Base-by-base conservation (phyloP, 139 green algal species). In the Picochlorum sp. region DNA sequence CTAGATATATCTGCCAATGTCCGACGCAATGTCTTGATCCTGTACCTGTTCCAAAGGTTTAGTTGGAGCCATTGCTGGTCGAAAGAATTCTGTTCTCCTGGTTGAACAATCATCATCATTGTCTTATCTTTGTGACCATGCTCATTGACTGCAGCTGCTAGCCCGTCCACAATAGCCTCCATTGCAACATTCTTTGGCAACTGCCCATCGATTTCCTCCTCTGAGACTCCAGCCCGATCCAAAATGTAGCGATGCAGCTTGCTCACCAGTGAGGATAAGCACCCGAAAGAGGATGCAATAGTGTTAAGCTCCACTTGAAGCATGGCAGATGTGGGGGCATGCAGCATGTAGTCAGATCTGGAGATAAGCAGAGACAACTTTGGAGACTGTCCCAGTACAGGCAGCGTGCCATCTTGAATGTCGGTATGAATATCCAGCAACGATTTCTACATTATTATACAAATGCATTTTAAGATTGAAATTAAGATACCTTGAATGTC, bases 221-320 rank as follows among this genome's bases (percentile, higher is more conserved):
- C 16, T 5, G 33, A 7, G 5, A 32, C 33, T 9, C 33, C 67
- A 52, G 50, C 35, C 8, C 55, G 40, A 30, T 74, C 59, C 33
- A 79, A 25, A 13, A 87, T 57, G 62, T 84, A 83, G 20, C 30
- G 35, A 68, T 95, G 89, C 66, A 96, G 64, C 20, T 50, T 59
- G 6, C 74, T 71, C 10, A 84, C 78, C 29, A 86, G 67, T 2
- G 79, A 81, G 33, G 55, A 71, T 13, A 97, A 82, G 67, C 80
- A 89, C 20, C 79, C 88, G 68, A 98, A 99, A 22, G 83, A 95
- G 2, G 84, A 90, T 16, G 89, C 84, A 32, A 99, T 97, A 6
- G 90, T 99, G 82, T 99, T 98, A 20, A 99, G 60, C 80, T 98
- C 93, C 31, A 98, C 88, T 78, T 95, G 87, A 73, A 98, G 64